Conservation (phyloP, 2,329 filamentous ascomycete genomes). For the Aciculosporium take region DNA sequence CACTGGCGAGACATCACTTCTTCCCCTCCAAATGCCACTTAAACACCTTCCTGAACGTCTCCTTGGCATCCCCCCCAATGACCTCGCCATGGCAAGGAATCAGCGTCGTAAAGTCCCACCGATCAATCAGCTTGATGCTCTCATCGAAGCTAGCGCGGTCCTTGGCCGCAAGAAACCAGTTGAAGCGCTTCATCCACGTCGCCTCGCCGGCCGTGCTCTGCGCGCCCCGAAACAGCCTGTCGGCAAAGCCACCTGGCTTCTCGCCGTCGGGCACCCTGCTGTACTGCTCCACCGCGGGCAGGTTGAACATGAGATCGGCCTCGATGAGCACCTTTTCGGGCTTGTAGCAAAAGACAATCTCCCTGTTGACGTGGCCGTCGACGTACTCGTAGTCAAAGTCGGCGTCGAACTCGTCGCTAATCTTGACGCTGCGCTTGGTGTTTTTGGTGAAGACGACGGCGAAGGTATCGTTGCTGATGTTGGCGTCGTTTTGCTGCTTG, state of each 20-base stretch:
- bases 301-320: conserved; percentile 84
- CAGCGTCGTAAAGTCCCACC: conserved; percentile 74
- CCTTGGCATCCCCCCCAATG: conserved; percentile 60
- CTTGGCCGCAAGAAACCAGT: conserved; percentile 59
- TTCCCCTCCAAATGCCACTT: conserved; percentile 58
- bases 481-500: conserved; percentile 32
- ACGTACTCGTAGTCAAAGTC: conserved; percentile 85
- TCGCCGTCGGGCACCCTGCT: conserved; percentile 41
- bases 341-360: conserved; percentile 76
- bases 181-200: conserved; percentile 64
- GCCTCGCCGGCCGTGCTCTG: conserved; percentile 50
- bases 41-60: conserved; percentile 63
- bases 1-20: conserved; percentile 8
- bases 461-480: conserved; percentile 42
- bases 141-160: conserved; percentile 57
- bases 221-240: conserved; percentile 33
- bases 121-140: conserved; percentile 52
- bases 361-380: conserved; percentile 64
- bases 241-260: conserved; percentile 22
- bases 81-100: conserved; percentile 92
- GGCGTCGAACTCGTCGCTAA: conserved; percentile 66
- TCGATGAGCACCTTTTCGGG: conserved; percentile 68
- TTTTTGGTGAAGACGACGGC: conserved; percentile 51
- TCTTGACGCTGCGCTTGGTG: conserved; percentile 33
- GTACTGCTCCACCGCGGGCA: conserved; percentile 80